Evolutionary conservation across 306 rosid genomes (phyloP).

Genomic region (Sicyos edulis): DNA sequence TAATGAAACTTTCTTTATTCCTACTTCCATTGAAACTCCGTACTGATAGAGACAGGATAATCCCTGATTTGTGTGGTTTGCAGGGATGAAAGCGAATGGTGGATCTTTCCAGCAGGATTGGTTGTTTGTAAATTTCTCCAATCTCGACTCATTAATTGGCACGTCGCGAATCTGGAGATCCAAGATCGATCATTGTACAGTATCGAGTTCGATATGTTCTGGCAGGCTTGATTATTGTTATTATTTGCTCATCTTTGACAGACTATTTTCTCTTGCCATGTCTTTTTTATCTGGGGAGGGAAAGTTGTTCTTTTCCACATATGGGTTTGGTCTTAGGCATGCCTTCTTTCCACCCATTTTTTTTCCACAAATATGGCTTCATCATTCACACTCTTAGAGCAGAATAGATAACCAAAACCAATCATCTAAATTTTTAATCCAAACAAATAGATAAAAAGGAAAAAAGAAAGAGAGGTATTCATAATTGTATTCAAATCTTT

Average conservation of each 20-base stretch:
- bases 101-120: constrained; percentile 81
- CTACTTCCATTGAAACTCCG: not conserved
- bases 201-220: constrained; percentile 86
- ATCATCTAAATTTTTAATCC: not conserved
- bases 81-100: constrained; percentile 99
- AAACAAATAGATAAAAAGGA: not conserved
- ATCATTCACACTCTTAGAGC: constrained; percentile 10
- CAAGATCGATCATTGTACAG: constrained; percentile 99
- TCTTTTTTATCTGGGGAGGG: constrained; percentile 21
- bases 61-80: constrained; percentile 21
- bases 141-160: constrained; percentile 91
- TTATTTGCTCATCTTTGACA: constrained; percentile 12
- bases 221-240: constrained; percentile 77
- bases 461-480: not conserved
- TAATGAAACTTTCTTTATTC: not conserved
- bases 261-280: constrained; percentile 14
- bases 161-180: constrained; percentile 94
- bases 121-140: constrained; percentile 84
- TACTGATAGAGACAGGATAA: not conserved
- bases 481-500: not conserved
- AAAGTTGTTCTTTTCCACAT: constrained; percentile 20
- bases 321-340: not conserved
- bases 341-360: constrained; percentile 6
- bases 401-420: constrained; percentile 13
- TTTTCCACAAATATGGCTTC: not conserved